A percentile compares a stretch with the other conserved stretches of the same genome.
Evolutionary conservation across 2,329 filamentous ascomycete genomes (phyloP).

Genomic region (Dactylellina leptospora): DNA sequence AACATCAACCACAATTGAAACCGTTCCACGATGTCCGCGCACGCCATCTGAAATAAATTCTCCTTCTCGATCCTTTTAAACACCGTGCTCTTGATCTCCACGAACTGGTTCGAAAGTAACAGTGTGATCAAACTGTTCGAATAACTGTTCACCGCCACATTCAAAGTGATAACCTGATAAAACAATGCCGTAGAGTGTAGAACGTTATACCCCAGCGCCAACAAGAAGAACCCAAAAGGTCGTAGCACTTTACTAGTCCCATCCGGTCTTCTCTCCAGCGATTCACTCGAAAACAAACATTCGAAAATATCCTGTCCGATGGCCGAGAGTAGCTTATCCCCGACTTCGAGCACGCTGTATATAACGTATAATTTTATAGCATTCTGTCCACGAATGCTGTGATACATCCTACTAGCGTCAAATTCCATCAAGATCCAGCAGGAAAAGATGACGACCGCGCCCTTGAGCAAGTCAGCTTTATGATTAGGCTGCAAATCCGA

Average conservation of each 20-base stretch:
- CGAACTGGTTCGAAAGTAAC: slow-evolving; percentile 95
- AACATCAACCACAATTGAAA: slow-evolving; percentile 99
- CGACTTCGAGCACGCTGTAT: slow-evolving; percentile 94
- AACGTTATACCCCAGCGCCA: slow-evolving; percentile 87
- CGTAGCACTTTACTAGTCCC: slow-evolving; percentile 90
- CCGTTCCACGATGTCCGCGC: slow-evolving; percentile 93
- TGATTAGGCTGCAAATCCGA: slow-evolving; percentile 86
- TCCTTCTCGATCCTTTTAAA: slow-evolving; percentile 99
- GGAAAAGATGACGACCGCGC: slow-evolving; percentile 84
- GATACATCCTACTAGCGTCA: slow-evolving; percentile 97
- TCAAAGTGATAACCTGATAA: slow-evolving; percentile 96
- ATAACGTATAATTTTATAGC: slow-evolving; percentile 99
- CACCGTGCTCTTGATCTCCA: slow-evolving; percentile 97
- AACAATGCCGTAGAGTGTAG: slow-evolving; percentile 87
- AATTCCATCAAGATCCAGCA: slow-evolving; percentile 86
- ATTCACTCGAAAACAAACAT: slow-evolving; percentile 92
- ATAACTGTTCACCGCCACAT: slow-evolving; percentile 98
- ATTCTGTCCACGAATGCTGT: slow-evolving; percentile 93
- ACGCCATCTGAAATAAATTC: slow-evolving; percentile 94
- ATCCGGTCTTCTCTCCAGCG: slow-evolving; percentile 83
- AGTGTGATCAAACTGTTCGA: slow-evolving; percentile 93
- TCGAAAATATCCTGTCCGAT: slow-evolving; percentile 96
- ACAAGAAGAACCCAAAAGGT: slow-evolving; percentile 87
- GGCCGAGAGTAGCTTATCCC: slow-evolving; percentile 86
- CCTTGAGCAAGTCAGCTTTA: slow-evolving; percentile 94